Percentiles rank a stretch among this genome's conserved stretches.
Evolutionary conservation across 805 yeast species (phyloP).

Genomic region (Zygotorulaspora danielsina): DNA sequence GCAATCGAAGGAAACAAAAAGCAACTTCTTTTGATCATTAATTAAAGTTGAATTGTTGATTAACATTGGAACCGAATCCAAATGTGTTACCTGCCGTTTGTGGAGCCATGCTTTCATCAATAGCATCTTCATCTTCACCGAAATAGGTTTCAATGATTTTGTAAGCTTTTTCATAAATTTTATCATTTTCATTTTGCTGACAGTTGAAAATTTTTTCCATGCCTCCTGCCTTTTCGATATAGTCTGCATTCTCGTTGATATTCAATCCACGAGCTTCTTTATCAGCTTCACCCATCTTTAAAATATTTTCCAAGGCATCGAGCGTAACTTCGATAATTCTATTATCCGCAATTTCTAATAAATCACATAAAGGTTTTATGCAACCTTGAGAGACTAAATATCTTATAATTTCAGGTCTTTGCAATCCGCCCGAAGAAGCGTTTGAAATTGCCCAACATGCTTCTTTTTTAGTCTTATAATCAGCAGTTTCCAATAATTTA

Average conservation of each 20-base stretch:
- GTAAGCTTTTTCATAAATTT: conserved; percentile 87
- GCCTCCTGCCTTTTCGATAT: conserved; percentile 97
- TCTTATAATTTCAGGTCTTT: conserved; percentile 88
- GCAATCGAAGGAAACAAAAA: conserved; percentile 1
- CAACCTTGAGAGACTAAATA: conserved; percentile 93
- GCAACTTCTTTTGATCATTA: conserved; percentile 7
- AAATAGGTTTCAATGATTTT: conserved; percentile 87
- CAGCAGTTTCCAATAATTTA: conserved; percentile 74
- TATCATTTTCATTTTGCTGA: conserved; percentile 87
- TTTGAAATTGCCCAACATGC: conserved; percentile 99
- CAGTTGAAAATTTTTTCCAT: conserved; percentile 93
- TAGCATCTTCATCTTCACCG: conserved; percentile 69
- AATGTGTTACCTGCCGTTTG: conserved; percentile 76
- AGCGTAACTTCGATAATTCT: conserved; percentile 91
- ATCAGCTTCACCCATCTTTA: conserved; percentile 91
- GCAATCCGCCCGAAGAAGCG: conserved; percentile 92
- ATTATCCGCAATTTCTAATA: conserved; percentile 81
- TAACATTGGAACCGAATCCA: conserved; percentile 73
- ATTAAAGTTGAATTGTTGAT: conserved; percentile 43
- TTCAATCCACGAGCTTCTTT: conserved; percentile 67
- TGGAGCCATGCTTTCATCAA: conserved; percentile 75
- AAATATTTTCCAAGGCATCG: conserved; percentile 90
- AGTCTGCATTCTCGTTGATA: conserved; percentile 83
- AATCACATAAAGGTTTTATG: conserved; percentile 93
- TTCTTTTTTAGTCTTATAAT: conserved; percentile 94